phyloP scores from a whole-genome alignment of 1,284 basidiomycete genomes.

The Clitocybe nebularis region DNA sequence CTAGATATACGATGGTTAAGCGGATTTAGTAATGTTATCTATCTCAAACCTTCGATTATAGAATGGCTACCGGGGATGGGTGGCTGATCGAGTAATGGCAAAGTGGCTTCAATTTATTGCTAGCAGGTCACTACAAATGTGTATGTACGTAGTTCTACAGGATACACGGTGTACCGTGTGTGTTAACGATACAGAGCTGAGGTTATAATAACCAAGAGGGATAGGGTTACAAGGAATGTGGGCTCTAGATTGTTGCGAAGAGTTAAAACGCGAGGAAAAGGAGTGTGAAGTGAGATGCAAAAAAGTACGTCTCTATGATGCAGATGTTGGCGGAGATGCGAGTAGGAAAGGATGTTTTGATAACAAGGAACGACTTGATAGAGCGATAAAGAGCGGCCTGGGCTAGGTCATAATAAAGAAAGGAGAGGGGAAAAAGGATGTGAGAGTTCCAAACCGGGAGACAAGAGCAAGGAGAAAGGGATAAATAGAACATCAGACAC shows the following conservation, averaged over 20 bases:
- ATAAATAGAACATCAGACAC: neutral
- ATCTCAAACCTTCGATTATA: neutral
- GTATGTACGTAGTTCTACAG: too few species aligned
- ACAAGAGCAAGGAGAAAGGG: neutral
- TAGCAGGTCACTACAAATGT: neutral
- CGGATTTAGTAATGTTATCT: conserved; percentile 76
- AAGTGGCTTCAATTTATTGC: neutral
- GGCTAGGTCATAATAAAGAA: neutral
- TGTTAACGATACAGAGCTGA: neutral
- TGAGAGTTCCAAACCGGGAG: neutral
- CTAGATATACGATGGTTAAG: conserved; percentile 92
- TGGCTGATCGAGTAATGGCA: neutral
- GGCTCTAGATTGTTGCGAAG: too few species aligned
- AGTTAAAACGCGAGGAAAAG: neutral
- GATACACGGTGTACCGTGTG: neutral
- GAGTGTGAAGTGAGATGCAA: neutral
- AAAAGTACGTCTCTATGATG: too few species aligned
- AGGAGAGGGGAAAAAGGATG: neutral
- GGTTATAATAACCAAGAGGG: neutral
- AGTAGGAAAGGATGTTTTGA: too few species aligned
- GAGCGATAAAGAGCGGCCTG: neutral
- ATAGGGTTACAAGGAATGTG: too few species aligned
- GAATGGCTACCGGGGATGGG: neutral
- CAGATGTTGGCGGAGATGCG: too few species aligned
- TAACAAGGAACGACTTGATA: neutral